phyloP scores from a whole-genome alignment of 352 stramenopile genomes.

The Phytophthora vignae region DNA sequence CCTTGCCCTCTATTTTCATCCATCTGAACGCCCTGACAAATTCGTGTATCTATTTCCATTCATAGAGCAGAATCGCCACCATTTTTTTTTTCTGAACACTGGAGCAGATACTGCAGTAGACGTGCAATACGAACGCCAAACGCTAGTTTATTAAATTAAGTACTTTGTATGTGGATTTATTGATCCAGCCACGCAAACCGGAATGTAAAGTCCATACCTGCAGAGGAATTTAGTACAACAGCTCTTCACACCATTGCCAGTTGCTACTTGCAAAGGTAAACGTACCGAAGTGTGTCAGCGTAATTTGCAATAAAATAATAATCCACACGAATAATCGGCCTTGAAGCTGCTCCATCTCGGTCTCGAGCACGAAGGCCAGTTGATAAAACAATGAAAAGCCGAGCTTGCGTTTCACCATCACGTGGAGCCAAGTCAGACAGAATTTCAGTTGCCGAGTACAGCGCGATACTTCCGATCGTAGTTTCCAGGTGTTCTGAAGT shows the following conservation, averaged over 20 bases:
- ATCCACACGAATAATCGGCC: conserved; percentile 22
- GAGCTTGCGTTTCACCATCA: conserved; percentile 21
- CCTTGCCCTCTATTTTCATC: not conserved
- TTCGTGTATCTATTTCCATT: too few relatives aligned
- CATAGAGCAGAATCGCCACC: too few relatives aligned
- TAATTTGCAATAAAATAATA: conserved; percentile 12
- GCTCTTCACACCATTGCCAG: not conserved
- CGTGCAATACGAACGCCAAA: not conserved
- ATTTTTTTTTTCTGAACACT: too few relatives aligned
- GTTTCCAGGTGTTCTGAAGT: conserved; percentile 9
- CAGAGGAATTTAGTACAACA: not conserved
- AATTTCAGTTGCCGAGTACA: conserved; percentile 11
- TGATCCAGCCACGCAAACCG: not conserved
- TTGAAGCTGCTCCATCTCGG: conserved; percentile 20
- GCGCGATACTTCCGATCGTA: conserved; percentile 12
- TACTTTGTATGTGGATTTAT: not conserved
- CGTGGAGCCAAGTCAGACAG: conserved; percentile 20
- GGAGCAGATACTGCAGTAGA: too few relatives aligned
- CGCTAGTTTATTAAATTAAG: not conserved
- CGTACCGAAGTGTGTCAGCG: conserved; percentile 24
- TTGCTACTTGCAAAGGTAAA: not conserved
- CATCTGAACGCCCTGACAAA: too few relatives aligned
- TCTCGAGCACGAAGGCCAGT: conserved; percentile 16
- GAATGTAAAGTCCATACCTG: not conserved
- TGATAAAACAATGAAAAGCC: conserved; percentile 28